Base-by-base conservation (phyloP, 257 asterid species). In the Plectranthus barbatus region DNA sequence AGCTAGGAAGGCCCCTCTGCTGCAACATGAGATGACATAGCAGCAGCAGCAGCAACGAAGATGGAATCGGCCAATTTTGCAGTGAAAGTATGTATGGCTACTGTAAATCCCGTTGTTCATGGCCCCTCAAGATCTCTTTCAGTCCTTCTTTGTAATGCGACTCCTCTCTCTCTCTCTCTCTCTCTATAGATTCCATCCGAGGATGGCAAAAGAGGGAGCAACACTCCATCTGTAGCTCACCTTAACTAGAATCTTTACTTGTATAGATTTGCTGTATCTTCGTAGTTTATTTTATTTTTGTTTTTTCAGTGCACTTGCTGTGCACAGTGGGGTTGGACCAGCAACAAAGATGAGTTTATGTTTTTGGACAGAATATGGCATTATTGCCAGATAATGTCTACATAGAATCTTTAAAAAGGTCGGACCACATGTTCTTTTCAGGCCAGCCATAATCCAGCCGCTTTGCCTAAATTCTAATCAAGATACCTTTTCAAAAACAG, bases 1-100 rank as follows among this genome's bases (percentile, higher is more conserved):
- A 72, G 67, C 75, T 9, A 8, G 91, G 93, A 40, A 72, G 64
- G 77, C 83, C 97, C 21, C 69, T 69, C 1, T 87, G 97, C 66
- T 91, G 97, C 89, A 81, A 91, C 77, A 76, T 87, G 93, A 82
- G 96, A 74, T 91, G 81, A 85, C 83, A 64, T 46, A 7, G 47
- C 46, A 37, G 11, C 55, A 11, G 18, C 34, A 20, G 60, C 44
- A 66, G 46, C 55, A 14, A 29, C 54, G 61, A 52, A 60, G 31
- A 50, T 3, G 33, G 64, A 33, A 60, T 49, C 58, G 44, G 44
- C 76, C 62, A 72, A 19, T 87, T 80, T 83, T 80, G 91, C 83
- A 68, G 78, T 51, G 70, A 62, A 46, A 74, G 76, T 18, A 57
- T 51, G 76, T 18, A 57, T 51, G 66, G 60, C 56, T 75, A 64